phyloP scores from a whole-genome alignment of 768 basidiomycete species.

The Rickenella mellea region DNA sequence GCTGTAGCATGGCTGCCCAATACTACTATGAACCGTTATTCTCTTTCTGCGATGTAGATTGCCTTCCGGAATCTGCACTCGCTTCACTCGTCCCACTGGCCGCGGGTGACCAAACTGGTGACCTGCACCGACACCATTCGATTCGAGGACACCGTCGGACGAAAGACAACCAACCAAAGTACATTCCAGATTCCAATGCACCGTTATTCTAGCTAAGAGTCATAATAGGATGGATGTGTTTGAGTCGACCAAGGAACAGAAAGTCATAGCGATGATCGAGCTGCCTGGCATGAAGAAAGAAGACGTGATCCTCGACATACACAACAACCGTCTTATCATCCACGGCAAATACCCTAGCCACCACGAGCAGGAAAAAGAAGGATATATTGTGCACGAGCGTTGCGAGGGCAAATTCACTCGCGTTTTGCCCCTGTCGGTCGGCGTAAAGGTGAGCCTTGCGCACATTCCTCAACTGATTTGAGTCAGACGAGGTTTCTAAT shows the following conservation, averaged over 20 bases:
- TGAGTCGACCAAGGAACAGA: conserved; percentile 29
- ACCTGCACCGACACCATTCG: no score
- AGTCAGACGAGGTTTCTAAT: no score
- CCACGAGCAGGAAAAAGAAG: conserved; percentile 22
- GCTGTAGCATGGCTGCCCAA: conserved; percentile 25
- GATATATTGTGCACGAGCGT: conserved; percentile 36
- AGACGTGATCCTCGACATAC: conserved; percentile 36
- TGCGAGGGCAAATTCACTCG: conserved; percentile 39
- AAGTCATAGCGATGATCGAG: conserved; percentile 44
- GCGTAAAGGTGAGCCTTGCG: conserved; percentile 31
- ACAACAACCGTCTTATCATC: conserved; percentile 36
- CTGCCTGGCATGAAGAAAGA: conserved; percentile 44
- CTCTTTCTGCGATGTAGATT: conserved; percentile 30
- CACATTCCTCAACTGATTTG: neutral
- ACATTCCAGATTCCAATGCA: neutral
- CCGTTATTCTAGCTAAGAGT: neutral
- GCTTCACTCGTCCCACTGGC: conserved; percentile 1
- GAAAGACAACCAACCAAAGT: conserved; percentile 20
- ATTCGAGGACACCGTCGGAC: no score
- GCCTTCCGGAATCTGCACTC: conserved; percentile 32
- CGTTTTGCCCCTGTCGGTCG: conserved; percentile 35
- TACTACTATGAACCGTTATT: conserved; percentile 33
- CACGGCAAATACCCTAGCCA: conserved; percentile 31
- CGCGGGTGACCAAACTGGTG: neutral
- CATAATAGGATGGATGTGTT: conserved; percentile 33